These are phyloP conservation scores for Warburgia ugandensis DNA, from an alignment of 164 flowering plant species.

Conservation along the genomic window DNA sequence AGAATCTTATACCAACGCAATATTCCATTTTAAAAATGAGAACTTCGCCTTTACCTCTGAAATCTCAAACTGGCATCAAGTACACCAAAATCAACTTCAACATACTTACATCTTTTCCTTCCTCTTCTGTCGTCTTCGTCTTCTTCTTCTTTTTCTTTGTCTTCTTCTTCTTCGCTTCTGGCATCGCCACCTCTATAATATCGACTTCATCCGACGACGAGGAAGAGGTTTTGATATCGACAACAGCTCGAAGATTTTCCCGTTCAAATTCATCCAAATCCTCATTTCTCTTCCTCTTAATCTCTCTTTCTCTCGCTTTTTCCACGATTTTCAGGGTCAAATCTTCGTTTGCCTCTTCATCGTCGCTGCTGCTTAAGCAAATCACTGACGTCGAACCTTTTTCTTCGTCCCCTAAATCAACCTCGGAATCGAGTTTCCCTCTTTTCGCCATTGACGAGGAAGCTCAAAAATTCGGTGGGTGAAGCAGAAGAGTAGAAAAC, in stretches of 20 bases:
- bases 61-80: neutral
- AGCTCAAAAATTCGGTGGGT: too few species aligned
- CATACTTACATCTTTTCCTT: slow-evolving; percentile 12
- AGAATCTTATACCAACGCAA: too few species aligned
- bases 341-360: slow-evolving; percentile 60
- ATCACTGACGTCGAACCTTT: slow-evolving; percentile 4
- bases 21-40: neutral
- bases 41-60: too few species aligned
- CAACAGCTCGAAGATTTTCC: neutral
- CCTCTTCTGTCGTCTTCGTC: slow-evolving; percentile 10
- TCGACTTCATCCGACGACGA: slow-evolving; percentile 20
- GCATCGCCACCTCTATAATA: neutral
- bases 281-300: slow-evolving; percentile 17
- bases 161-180: slow-evolving; percentile 4
- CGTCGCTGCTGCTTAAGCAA: slow-evolving; percentile 32
- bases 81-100: neutral
- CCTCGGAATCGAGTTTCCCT: too few species aligned
- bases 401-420: too few species aligned
- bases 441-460: too few species aligned
- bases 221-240: slow-evolving; percentile 11
- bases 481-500: too few species aligned
- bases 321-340: slow-evolving; percentile 51
- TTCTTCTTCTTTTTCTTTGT: slow-evolving; percentile 11
- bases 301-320: slow-evolving; percentile 35
- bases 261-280: slow-evolving; percentile 2